Percentiles rank a stretch among this genome's conserved stretches.
Evolutionary conservation across 2,329 filamentous ascomycete genomes (phyloP).

Genomic region (Botrytis sinoallii): DNA sequence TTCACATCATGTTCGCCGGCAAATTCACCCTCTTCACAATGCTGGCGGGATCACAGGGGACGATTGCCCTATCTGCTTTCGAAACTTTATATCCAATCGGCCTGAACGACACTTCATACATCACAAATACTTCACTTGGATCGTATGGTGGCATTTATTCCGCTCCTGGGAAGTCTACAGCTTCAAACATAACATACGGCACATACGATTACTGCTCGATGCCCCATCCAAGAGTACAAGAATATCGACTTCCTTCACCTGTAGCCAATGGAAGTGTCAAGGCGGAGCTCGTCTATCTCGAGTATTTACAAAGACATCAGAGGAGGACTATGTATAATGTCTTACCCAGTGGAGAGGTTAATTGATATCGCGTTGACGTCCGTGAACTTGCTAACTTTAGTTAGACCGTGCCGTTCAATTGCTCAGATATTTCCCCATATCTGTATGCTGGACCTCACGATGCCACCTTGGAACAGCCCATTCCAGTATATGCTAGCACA

Average conservation of each 20-base stretch:
- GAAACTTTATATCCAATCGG: conserved; percentile 39
- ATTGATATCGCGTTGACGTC: background rate
- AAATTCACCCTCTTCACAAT: background rate
- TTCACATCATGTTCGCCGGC: background rate
- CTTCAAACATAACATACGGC: conserved; percentile 30
- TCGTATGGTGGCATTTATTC: conserved; percentile 41
- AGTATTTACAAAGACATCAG: conserved; percentile 42
- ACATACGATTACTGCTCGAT: conserved; percentile 42
- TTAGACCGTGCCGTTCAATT: conserved; percentile 41
- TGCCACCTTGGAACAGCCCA: conserved; percentile 26
- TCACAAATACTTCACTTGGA: conserved; percentile 38
- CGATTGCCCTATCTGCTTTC: conserved; percentile 17
- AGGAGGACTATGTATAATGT: conserved; percentile 42
- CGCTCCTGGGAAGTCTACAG: conserved; percentile 30
- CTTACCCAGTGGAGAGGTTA: conserved; percentile 41
- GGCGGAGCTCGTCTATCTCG: conserved; percentile 39
- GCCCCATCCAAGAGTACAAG: conserved; percentile 40
- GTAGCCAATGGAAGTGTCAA: conserved; percentile 34
- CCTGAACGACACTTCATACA: conserved; percentile 41
- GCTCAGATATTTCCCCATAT: conserved; percentile 40
- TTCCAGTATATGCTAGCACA: conserved; percentile 40
- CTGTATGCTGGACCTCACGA: conserved; percentile 36
- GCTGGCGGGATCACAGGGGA: background rate
- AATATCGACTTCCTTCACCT: conserved; percentile 37
- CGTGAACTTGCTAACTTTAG: background rate